phyloP scores from a whole-genome alignment of 1,139 yeast genomes.

The Pichia sp. region DNA sequence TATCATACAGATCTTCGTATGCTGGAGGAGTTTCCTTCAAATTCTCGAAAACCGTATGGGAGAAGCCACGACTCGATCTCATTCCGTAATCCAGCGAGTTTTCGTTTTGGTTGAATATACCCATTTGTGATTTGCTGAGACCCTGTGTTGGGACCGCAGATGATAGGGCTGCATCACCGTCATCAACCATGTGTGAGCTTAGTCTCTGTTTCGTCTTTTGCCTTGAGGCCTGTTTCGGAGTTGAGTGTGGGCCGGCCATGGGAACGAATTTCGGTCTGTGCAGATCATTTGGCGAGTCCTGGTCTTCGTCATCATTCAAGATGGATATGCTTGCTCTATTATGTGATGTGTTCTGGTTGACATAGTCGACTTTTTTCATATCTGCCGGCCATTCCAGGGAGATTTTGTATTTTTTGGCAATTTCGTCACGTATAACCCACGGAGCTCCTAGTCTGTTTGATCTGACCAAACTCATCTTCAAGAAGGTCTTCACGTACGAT shows the following conservation, averaged over 20 bases:
- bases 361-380: slow-evolving; percentile 28
- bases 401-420: slow-evolving; percentile 57
- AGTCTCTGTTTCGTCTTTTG: neutral
- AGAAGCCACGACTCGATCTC: slow-evolving; percentile 17
- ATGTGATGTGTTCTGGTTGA: neutral
- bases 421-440: slow-evolving; percentile 87
- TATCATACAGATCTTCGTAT: slow-evolving; percentile 26
- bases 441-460: slow-evolving; percentile 90
- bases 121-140: slow-evolving; percentile 1
- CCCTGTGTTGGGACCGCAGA: neutral
- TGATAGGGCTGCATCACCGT: too few relatives aligned
- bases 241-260: neutral
- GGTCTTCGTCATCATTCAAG: slow-evolving; percentile 8
- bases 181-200: neutral
- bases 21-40: slow-evolving; percentile 34
- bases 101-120: slow-evolving; percentile 10
- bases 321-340: neutral
- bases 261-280: neutral
- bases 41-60: slow-evolving; percentile 27
- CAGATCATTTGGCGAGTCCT: neutral
- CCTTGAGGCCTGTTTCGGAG: neutral
- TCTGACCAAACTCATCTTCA: slow-evolving; percentile 77
- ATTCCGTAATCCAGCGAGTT: slow-evolving; percentile 11
- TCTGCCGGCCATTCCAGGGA: slow-evolving; percentile 52
- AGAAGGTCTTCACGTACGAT: slow-evolving; percentile 81